Conservation (phyloP, 495 filamentous ascomycete genomes). For the Aspergillus steynii region DNA sequence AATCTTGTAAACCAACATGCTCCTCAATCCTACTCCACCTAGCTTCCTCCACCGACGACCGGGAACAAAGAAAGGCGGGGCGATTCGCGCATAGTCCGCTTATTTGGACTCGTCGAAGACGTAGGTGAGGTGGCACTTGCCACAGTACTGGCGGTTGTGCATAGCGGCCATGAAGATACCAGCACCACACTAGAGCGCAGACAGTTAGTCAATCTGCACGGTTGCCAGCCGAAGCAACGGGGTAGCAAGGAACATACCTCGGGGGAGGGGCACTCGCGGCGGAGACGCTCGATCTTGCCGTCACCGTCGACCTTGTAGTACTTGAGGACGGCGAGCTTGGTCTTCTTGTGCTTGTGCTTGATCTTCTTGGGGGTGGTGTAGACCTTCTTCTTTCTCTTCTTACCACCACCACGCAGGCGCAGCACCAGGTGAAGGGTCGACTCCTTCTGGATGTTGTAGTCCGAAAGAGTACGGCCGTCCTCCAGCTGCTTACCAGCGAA, state of each 20-base stretch:
- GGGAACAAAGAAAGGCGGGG: conserved; percentile 21
- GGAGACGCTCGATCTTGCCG: conserved; percentile 99
- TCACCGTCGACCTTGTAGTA: conserved; percentile 99
- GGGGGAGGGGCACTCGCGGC: conserved; percentile 91
- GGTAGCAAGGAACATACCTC: conserved; percentile 61
- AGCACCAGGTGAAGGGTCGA: conserved; percentile 98
- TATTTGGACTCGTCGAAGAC: conserved; percentile 90
- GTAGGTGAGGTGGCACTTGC: conserved; percentile 99
- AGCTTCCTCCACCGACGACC: conserved; percentile 22
- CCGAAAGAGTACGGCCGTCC: conserved; percentile 97
- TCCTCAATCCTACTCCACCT: conserved; percentile 19
- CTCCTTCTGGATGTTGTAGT: conserved; percentile 99
- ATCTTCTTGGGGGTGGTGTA: conserved; percentile 99
- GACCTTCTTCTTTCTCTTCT: conserved; percentile 99
- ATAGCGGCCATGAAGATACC: conserved; percentile 99
- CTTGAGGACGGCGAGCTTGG: conserved; percentile 99
- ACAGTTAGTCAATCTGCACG: conserved; percentile 16
- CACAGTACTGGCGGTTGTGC: conserved; percentile 99
- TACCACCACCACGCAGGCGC: conserved; percentile 91
- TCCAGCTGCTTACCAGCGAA: conserved; percentile 99
- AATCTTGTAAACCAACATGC: conserved; percentile 19
- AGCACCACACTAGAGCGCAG: conserved; percentile 76
- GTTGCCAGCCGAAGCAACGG: too few species aligned
- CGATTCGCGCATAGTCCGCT: conserved; percentile 27
- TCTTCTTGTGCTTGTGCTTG: conserved; percentile 99